Evolutionary conservation across 2,329 filamentous ascomycete genomes (phyloP), one percentile per base, ranked within the genome.

Genomic region (Cryphonectria nitschkei): DNA sequence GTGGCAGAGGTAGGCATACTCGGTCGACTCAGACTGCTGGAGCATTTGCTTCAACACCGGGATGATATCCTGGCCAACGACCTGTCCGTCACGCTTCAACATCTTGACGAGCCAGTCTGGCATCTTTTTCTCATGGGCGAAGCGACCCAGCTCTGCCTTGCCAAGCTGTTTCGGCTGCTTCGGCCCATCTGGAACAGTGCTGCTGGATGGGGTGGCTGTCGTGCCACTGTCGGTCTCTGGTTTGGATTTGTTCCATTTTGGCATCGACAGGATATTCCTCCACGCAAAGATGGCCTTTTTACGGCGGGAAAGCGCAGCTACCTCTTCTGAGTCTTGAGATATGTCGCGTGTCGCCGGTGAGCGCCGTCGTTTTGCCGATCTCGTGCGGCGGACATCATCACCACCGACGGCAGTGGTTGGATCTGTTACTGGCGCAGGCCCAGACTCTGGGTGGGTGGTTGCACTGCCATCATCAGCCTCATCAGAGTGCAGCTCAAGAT

Each of bases 1-100:
- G 76, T 94, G 90, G 79, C 95, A 98, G 46, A 97, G 84, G 76
- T 94, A 97, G 7, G 93, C 93, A 74, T 88, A 88, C 68, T 88
- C 84, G 1, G 93, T 92, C 5, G 83, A 82, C 9, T 81, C 78
- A 75, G 92, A 93, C 69, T 91, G 85, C 56, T 90, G 85, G 60
- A 93, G 87, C 14, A 94, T 82, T 73, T 87, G 86, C 29, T 84
- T 81, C 32, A 95, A 81, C 1, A 90, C 86, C 0, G 88, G 86
- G 68, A 94, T 84, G 13, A 94, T 82, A 16, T 89, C 90, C 67
- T 84, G 80, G n/a, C 84, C 83, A 39, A 83, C 85, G 46, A 86
- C 82, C 68, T 87, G 86, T 16, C 87, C 87, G 22, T 89, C 85
- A 58, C 84, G 86, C 73, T 89, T 83, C 1, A 95, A 84, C 73